Evolutionary conservation across 225 moss, liverwort and hornwort genomes (phyloP).

Genomic region (Asterella californica): DNA sequence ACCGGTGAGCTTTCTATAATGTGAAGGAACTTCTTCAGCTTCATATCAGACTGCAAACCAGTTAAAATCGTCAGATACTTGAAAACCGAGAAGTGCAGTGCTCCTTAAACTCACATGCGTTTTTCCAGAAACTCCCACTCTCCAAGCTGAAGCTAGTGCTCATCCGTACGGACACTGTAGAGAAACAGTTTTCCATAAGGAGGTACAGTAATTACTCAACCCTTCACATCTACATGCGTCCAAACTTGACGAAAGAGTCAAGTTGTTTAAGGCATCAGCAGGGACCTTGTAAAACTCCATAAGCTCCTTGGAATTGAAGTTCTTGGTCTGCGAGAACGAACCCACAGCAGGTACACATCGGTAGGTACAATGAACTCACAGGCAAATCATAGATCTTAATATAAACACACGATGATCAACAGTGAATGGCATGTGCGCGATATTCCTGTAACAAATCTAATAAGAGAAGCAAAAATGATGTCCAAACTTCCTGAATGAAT

Average conservation of each 20-base stretch:
- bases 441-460: neutral
- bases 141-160: too few relatives aligned
- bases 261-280: neutral
- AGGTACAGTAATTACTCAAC: neutral
- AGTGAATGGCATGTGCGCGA: neutral
- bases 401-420: neutral
- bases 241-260: neutral
- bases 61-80: neutral
- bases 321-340: slow-evolving; percentile 63
- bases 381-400: neutral
- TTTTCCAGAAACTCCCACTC: too few relatives aligned
- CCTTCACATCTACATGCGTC: neutral
- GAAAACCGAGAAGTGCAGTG: neutral
- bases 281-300: slow-evolving; percentile 92
- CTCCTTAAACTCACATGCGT: too few relatives aligned
- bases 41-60: slow-evolving; percentile 58
- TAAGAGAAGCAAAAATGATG: neutral
- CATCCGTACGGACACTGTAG: neutral
- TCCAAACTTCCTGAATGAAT: neutral
- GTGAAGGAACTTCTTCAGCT: slow-evolving; percentile 84
- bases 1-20: slow-evolving; percentile 82
- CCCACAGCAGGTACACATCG: neutral
- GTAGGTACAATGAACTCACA: neutral
- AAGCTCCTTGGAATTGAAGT: slow-evolving; percentile 76
- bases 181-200: neutral